Conservation (phyloP, 305 asterid species). For the Rubia occidens region DNA sequence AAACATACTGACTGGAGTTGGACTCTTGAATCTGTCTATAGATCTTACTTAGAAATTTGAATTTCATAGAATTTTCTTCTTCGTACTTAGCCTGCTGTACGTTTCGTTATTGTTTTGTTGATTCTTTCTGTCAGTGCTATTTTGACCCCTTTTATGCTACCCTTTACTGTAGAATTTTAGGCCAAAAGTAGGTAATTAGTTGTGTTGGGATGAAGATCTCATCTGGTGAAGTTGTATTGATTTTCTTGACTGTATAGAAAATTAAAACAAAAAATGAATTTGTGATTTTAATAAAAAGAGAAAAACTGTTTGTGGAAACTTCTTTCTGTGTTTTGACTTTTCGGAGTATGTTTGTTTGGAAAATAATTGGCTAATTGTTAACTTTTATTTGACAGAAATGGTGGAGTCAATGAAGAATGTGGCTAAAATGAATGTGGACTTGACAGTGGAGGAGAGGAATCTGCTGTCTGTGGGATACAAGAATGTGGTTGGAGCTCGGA, state of each 20-base stretch:
- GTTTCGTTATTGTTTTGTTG: not conserved
- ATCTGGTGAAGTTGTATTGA: not conserved
- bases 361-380: not conserved
- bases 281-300: not conserved
- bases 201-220: constrained; percentile 6
- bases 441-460: constrained; percentile 85
- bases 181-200: not conserved
- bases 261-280: not conserved
- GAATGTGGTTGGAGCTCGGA: constrained; percentile 74
- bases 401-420: constrained; percentile 80
- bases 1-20: constrained; percentile 16
- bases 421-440: constrained; percentile 62
- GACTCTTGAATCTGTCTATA: constrained; percentile 7
- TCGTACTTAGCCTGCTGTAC: not conserved
- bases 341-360: not conserved
- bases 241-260: not conserved
- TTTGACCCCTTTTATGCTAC: not conserved
- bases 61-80: not conserved
- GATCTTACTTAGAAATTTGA: constrained; percentile 21
- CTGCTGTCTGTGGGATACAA: constrained; percentile 79
- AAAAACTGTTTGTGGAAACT: not conserved
- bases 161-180: not conserved
- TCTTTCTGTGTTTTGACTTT: not conserved
- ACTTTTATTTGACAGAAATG: constrained; percentile 46
- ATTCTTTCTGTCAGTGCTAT: not conserved